These are phyloP conservation scores for Volvox africanus DNA, from an alignment of 139 green algal genomes.

Conservation along the genomic window DNA sequence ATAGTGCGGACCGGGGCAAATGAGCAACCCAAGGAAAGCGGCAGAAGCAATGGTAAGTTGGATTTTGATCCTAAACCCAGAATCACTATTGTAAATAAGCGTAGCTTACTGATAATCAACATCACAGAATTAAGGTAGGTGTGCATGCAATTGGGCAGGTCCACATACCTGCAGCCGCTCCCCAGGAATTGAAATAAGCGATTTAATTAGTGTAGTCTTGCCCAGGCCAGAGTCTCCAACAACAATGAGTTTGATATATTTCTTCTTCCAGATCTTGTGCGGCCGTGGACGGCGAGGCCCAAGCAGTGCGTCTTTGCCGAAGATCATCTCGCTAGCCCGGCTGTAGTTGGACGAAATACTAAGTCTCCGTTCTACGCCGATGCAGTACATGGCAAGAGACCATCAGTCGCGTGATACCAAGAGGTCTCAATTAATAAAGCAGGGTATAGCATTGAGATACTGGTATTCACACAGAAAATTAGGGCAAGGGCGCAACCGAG, in stretches of 20 bases:
- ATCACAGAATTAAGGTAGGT: too few species aligned
- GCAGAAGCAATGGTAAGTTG: too few species aligned
- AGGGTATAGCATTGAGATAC: too few species aligned
- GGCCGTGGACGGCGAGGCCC: constrained; percentile 64
- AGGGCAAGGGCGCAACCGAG: background rate
- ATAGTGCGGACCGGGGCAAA: too few species aligned
- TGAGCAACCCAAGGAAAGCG: too few species aligned
- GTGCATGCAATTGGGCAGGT: too few species aligned
- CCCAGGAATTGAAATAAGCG: constrained; percentile 73
- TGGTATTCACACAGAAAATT: background rate
- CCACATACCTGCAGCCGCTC: constrained; percentile 67
- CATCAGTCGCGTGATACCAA: too few species aligned
- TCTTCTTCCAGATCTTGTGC: constrained; percentile 74
- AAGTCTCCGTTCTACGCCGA: constrained; percentile 21
- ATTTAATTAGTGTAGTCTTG: constrained; percentile 79
- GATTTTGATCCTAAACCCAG: too few species aligned
- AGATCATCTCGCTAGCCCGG: constrained; percentile 43
- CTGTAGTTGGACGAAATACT: constrained; percentile 46
- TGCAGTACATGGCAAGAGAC: background rate
- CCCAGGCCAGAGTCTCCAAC: constrained; percentile 74
- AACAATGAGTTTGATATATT: constrained; percentile 68
- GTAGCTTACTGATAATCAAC: too few species aligned
- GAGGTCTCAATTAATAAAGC: too few species aligned
- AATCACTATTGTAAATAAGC: too few species aligned
- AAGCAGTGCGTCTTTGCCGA: constrained; percentile 57